Percentiles rank a stretch among this genome's conserved stretches.
These are phyloP conservation scores for Fusarium papillatum DNA, from an alignment of 2,329 filamentous ascomycete species.

Conservation along the genomic window DNA sequence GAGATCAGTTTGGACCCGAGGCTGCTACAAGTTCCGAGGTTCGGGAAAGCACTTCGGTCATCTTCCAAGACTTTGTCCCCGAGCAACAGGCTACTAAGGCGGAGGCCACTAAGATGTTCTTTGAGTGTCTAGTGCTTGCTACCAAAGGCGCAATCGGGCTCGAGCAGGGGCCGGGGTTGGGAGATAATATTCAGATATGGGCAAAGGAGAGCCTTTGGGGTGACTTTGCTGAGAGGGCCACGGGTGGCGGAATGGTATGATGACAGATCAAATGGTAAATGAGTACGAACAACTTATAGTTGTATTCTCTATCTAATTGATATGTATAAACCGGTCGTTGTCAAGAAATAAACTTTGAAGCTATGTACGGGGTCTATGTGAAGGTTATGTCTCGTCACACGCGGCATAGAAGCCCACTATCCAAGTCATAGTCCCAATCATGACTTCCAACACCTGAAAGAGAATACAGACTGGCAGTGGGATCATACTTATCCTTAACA, in stretches of 20 bases:
- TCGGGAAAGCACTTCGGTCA: slow-evolving; percentile 74
- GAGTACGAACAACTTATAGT: too few relatives aligned
- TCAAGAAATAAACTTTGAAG: too few relatives aligned
- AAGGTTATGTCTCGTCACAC: not conserved
- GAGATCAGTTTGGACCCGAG: slow-evolving; percentile 87
- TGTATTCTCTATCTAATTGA: too few relatives aligned
- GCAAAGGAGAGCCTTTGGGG: slow-evolving; percentile 98
- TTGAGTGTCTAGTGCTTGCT: slow-evolving; percentile 93
- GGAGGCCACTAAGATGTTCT: slow-evolving; percentile 99
- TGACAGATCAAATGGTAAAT: slow-evolving; percentile 48
- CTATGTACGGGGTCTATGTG: too few relatives aligned
- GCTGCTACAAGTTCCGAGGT: slow-evolving; percentile 78
- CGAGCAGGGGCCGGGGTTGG: slow-evolving; percentile 84
- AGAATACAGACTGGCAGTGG: not conserved
- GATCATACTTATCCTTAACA: not conserved
- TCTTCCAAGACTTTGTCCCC: slow-evolving; percentile 93
- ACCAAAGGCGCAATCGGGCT: slow-evolving; percentile 99
- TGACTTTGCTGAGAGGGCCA: slow-evolving; percentile 88
- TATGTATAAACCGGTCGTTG: too few relatives aligned
- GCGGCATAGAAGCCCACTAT: not conserved
- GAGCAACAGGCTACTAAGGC: slow-evolving; percentile 84
- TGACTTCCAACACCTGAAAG: not conserved
- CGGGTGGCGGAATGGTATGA: slow-evolving; percentile 71
- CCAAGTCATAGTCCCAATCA: not conserved
- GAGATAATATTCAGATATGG: slow-evolving; percentile 84